Conservation (phyloP, 2,329 filamentous ascomycete genomes). For the Diatrype stigma region DNA sequence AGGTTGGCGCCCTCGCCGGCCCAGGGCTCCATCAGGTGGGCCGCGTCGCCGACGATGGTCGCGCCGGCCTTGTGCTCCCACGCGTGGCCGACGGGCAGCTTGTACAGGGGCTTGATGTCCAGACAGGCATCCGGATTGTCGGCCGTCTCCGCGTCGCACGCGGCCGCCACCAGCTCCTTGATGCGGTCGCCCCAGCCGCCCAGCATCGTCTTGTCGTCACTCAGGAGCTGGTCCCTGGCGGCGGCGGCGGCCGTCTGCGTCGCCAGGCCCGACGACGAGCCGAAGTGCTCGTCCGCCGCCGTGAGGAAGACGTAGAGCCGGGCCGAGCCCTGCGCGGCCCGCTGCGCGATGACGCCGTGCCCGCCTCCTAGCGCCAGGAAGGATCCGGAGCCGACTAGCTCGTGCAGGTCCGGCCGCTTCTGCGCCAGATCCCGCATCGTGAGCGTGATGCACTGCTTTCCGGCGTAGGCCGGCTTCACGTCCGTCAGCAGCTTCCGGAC, state of each 20-base stretch:
- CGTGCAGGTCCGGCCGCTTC: constrained; percentile 33
- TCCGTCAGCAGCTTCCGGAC: constrained; percentile 32
- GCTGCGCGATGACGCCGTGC: constrained; percentile 30
- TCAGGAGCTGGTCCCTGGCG: constrained; percentile 1
- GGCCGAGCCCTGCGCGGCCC: constrained; percentile 15
- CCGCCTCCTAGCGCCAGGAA: constrained; percentile 29
- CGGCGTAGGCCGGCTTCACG: constrained; percentile 33
- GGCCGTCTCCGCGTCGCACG: constrained; percentile 1
- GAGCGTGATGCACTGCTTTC: constrained; percentile 34
- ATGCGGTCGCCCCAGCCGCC: neutral
- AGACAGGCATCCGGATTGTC: constrained; percentile 1
- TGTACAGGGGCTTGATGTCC: constrained; percentile 20
- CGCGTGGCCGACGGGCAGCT: constrained; percentile 5
- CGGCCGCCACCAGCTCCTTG: constrained; percentile 1
- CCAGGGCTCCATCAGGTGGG: constrained; percentile 41
- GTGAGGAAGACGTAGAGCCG: constrained; percentile 27
- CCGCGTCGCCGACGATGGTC: constrained; percentile 47
- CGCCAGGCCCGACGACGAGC: constrained; percentile 5
- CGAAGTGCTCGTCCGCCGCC: constrained; percentile 20
- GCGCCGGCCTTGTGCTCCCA: constrained; percentile 37
- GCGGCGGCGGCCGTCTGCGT: neutral
- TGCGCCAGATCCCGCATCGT: constrained; percentile 29
- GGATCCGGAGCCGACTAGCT: constrained; percentile 35
- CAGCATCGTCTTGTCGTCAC: neutral
- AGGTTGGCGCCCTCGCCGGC: constrained; percentile 46